Percentiles rank a stretch among this genome's conserved stretches.
Evolutionary conservation across 208 protist species (phyloP).

Genomic region (Wallacemonas sp.): DNA sequence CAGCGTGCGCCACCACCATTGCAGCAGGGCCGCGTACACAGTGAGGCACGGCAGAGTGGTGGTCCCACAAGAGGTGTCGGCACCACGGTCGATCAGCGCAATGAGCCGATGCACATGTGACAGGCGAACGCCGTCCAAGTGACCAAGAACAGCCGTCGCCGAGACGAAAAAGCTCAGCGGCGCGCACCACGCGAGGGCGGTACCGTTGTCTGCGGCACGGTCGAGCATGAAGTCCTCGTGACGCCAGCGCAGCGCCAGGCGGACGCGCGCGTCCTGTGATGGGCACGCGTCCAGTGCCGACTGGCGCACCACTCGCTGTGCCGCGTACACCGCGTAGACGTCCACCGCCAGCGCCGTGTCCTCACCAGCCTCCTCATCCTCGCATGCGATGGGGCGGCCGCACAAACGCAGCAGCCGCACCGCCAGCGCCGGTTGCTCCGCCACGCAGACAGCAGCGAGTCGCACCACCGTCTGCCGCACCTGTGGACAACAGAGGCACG

Average conservation of each 20-base stretch:
- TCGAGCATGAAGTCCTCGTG: neutral
- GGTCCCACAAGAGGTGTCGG: too few relatives aligned
- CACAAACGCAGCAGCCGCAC: neutral
- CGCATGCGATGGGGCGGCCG: neutral
- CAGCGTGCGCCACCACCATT: constrained; percentile 3
- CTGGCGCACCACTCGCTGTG: neutral
- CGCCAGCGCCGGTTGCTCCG: neutral
- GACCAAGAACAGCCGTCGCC: constrained; percentile 1
- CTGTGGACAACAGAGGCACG: neutral
- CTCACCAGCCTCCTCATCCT: neutral
- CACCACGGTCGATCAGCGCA: neutral
- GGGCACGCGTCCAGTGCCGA: neutral
- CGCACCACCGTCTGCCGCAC: neutral
- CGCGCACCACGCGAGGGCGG: neutral
- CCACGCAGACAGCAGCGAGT: constrained; percentile 4
- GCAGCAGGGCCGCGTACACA: neutral
- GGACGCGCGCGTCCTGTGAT: neutral
- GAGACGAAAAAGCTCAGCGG: neutral
- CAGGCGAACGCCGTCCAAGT: constrained; percentile 6
- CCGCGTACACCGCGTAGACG: neutral
- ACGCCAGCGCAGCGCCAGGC: constrained; percentile 2
- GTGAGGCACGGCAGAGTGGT: neutral
- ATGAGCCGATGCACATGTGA: neutral
- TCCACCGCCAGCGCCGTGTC: neutral
- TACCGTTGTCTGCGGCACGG: neutral